A percentile compares a stretch with the other conserved stretches of the same genome.
These are phyloP conservation scores for Zygoascus tannicola DNA, from an alignment of 805 yeast species.

Conservation along the genomic window DNA sequence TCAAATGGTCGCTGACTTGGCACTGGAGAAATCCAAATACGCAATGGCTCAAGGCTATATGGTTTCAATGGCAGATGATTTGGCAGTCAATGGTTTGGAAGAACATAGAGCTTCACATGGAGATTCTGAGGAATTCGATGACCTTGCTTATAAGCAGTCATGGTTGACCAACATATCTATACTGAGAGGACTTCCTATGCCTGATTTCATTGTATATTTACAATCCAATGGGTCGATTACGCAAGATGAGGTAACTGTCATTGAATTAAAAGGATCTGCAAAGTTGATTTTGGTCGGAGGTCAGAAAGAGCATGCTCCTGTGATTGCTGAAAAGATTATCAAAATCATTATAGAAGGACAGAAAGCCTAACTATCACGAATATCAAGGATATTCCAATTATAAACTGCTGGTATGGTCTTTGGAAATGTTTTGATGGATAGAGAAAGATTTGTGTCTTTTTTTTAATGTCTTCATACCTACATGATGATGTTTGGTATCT, in stretches of 20 bases:
- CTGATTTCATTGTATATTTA: conserved; percentile 18
- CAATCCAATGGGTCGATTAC: conserved; percentile 12
- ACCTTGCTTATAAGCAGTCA: conserved; percentile 12
- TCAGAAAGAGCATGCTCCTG: conserved; percentile 12
- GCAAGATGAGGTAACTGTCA: conserved; percentile 17
- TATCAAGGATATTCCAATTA: conserved; percentile 1
- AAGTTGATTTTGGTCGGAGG: conserved; percentile 19
- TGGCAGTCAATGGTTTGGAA: conserved; percentile 2
- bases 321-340: conserved; percentile 15
- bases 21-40: conserved; percentile 6
- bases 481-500: not conserved
- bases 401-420: not conserved
- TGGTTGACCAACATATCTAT: conserved; percentile 19
- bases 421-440: not conserved
- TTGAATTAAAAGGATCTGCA: conserved; percentile 12
- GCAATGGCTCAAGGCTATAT: conserved; percentile 18
- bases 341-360: conserved; percentile 4
- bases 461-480: not conserved
- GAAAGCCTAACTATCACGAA: not conserved
- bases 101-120: not conserved
- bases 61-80: conserved; percentile 19
- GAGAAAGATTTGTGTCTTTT: not conserved
- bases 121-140: conserved; percentile 2
- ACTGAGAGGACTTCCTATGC: conserved; percentile 20
- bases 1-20: conserved; percentile 16